Evolutionary conservation across 2,329 filamentous ascomycete species (phyloP), one percentile per base, ranked within the genome.

Genomic region (Exserohilum rostratum): DNA sequence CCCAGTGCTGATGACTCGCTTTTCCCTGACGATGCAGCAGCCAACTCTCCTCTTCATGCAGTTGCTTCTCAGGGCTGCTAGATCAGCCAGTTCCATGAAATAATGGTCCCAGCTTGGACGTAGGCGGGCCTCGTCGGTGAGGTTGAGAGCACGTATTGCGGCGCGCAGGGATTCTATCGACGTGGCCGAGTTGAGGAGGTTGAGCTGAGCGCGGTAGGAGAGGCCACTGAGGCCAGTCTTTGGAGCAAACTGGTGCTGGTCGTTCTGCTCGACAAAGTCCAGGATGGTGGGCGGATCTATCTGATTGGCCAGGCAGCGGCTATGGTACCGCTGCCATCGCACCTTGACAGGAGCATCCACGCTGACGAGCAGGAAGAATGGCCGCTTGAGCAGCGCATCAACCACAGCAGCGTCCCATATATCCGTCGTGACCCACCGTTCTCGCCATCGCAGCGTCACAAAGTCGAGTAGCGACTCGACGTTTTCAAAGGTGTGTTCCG

Each of bases 31-130:
- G 9, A 99, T 83, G 6, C 98, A 95, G 77, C 93, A 97, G 6
- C 95, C 95, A 1, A 99, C 95, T 61, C 93, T 87, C 27, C 95
- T 85, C 79, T 98, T 97, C 95, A 99, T 99, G 80, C 95, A 99
- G 76, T 99, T 99, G 71, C 88, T 91, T 61, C 95, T 85, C 65
- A 91, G 89, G 0, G 93, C 90, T 6, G 95, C 95, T 43, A 99
- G 85, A 30, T 90, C 91, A 5, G 95, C 93, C n/a, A 99, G 82
- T 35, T 90, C 87, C 95, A 99, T 99, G 73, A 99, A 99, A 79
- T 99, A 99, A 68, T 90, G 88, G 76, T 99, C 95, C 95, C 95
- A 99, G 44, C 86, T 88, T 0, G 95, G 95, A 1, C 95, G 87
- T 31, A 99, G 82, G 2, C 95, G 88, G 65, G 90, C 85, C 30